Percentiles rank a stretch among this genome's conserved stretches.
phyloP scores from a whole-genome alignment of 805 yeast species.

The Isabelozyma pseudorhagii region DNA sequence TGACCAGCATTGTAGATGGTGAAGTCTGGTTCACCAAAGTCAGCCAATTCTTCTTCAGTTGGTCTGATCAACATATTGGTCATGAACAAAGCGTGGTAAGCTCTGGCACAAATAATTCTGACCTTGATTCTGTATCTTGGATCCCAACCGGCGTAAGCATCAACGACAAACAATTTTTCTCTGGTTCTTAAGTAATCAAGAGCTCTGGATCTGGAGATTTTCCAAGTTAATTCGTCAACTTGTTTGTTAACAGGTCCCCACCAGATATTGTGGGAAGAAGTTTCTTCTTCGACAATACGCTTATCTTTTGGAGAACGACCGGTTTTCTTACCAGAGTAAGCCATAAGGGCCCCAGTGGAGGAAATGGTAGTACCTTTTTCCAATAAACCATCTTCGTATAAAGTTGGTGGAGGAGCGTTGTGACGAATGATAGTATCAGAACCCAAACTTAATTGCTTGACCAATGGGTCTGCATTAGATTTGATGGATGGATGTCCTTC shows the following conservation, averaged over 20 bases:
- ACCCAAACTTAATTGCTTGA: slow-evolving; percentile 44
- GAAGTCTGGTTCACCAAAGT: slow-evolving; percentile 96
- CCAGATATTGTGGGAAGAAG: slow-evolving; percentile 85
- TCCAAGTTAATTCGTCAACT: slow-evolving; percentile 92
- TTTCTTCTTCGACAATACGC: slow-evolving; percentile 92
- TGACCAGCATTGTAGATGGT: slow-evolving; percentile 98
- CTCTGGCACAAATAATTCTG: slow-evolving; percentile 95
- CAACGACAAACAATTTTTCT: slow-evolving; percentile 89
- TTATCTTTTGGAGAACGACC: slow-evolving; percentile 99
- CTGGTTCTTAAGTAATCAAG: slow-evolving; percentile 95
- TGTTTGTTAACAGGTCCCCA: slow-evolving; percentile 99
- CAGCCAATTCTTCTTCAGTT: slow-evolving; percentile 78
- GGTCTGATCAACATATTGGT: slow-evolving; percentile 97
- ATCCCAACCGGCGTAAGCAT: slow-evolving; percentile 99
- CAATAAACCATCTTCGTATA: slow-evolving; percentile 90
- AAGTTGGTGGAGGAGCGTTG: slow-evolving; percentile 88
- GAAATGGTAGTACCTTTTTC: slow-evolving; percentile 91
- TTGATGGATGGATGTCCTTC: slow-evolving; percentile 38
- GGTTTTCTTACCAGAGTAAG: slow-evolving; percentile 92
- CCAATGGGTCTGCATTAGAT: slow-evolving; percentile 39
- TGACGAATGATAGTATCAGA: slow-evolving; percentile 72
- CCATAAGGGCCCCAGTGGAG: slow-evolving; percentile 91
- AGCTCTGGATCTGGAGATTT: slow-evolving; percentile 93
- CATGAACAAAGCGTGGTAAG: slow-evolving; percentile 98
- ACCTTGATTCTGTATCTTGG: slow-evolving; percentile 95